Percentiles rank a stretch among this genome's conserved stretches.
Evolutionary conservation across 2,329 filamentous ascomycete genomes (phyloP).

Genomic region (Metarhizium robertsii): DNA sequence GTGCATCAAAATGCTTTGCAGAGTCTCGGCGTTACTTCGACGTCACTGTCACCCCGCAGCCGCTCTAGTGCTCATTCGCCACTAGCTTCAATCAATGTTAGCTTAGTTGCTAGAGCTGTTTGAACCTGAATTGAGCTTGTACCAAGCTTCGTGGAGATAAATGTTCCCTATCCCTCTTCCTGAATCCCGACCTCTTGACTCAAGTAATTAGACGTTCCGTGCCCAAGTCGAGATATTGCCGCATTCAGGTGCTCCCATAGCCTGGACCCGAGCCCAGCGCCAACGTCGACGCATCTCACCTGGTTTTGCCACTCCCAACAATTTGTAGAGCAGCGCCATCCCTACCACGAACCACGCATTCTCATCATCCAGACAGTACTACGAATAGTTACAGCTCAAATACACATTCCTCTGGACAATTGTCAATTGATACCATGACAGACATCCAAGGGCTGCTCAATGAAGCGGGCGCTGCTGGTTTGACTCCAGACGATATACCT

Average conservation of each 20-base stretch:
- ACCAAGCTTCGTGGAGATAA: too few species aligned
- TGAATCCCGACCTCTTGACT: too few species aligned
- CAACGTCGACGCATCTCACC: not conserved
- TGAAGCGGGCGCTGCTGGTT: constrained; percentile 13
- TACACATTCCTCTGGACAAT: not conserved
- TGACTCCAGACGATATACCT: constrained; percentile 41
- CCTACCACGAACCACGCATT: not conserved
- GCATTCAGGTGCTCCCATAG: too few species aligned
- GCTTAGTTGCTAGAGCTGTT: too few species aligned
- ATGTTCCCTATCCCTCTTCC: too few species aligned
- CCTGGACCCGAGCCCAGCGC: not conserved
- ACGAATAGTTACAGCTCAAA: not conserved
- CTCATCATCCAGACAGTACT: not conserved
- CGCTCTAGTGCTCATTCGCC: too few species aligned
- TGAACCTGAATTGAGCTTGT: too few species aligned
- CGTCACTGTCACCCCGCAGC: not conserved
- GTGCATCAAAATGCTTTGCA: too few species aligned
- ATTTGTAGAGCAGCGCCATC: not conserved
- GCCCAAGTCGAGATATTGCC: too few species aligned
- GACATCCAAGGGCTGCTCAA: constrained; percentile 5
- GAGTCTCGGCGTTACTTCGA: not conserved
- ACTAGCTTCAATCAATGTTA: too few species aligned
- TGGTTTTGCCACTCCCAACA: not conserved
- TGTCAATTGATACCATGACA: not conserved
- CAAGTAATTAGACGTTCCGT: too few species aligned